Evolutionary conservation across 1,284 basidiomycete species (phyloP), one percentile per base, ranked within the genome.

Genomic region (Omphalotus olearius): DNA sequence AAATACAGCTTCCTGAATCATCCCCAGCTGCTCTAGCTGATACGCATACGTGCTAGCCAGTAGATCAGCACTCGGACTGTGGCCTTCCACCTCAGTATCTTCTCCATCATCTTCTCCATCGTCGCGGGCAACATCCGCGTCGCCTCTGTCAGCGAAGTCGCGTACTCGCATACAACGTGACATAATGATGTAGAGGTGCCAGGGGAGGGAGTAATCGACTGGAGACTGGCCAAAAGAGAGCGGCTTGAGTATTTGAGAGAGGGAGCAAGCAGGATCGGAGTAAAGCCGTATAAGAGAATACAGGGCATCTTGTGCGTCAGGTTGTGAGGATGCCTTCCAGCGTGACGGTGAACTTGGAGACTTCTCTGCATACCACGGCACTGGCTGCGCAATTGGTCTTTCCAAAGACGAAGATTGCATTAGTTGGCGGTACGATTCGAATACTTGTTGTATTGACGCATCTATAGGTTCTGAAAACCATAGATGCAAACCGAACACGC

Each of bases 161-260:
- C 94, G 80, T 45, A 88, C 70, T 38, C 85, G 76, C 66, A 98
- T 80, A 48, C 89, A 89, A 20, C 87, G 81, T 3, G 93, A 88
- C 23, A 99, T 74, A 30, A 98, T 72, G 53, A 94, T 82, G 66
- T 96, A 98, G 26, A 98, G 66, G 68, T 98, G 94, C 96, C 96
- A 99, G 6, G 91, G 79, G 50, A 98, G 72, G 10, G 91, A 83
- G 64, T 85, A 87, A 66, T 97, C 94, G 17, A 83, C 68, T 0
- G 88, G 87, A 10, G 84, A 88, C 0, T 88, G 69, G 0, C 85
- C 82, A 62, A 91, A 93, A 35, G 88, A 89, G 28, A 85, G 72
- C 0, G 94, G 88, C 55, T 72, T 80, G 59, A 77, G 75, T 6
- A 80, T 68, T 30, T 76, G 72, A 2, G 83, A 86, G 13, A 88